phyloP scores from a whole-genome alignment of 2,329 filamentous ascomycete species.

The Capronia epimyces region DNA sequence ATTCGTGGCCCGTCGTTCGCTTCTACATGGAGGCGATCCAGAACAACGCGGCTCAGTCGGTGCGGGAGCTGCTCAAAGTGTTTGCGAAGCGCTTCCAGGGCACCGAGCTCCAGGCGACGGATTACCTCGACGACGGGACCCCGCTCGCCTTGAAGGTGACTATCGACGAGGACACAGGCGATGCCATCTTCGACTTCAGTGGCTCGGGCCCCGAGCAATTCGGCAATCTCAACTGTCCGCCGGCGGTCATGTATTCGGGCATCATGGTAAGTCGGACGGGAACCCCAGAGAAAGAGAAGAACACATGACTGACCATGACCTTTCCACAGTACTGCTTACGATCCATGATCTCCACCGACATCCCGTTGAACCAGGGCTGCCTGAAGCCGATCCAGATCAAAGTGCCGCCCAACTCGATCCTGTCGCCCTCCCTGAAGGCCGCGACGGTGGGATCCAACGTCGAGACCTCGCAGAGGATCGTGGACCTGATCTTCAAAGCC shows the following conservation, averaged over 20 bases:
- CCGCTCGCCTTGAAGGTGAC: conserved; percentile 34
- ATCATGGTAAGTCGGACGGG: conserved; percentile 29
- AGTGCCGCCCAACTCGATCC: conserved; percentile 29
- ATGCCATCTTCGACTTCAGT: conserved; percentile 39
- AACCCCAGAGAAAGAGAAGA: neutral
- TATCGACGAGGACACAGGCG: conserved; percentile 33
- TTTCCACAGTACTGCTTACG: conserved; percentile 30
- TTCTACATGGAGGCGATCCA: conserved; percentile 41
- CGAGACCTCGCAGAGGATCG: conserved; percentile 31
- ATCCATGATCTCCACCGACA: conserved; percentile 30
- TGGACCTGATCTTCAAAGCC: conserved; percentile 34
- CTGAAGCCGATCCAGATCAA: conserved; percentile 29
- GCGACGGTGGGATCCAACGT: conserved; percentile 31
- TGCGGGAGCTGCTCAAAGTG: conserved; percentile 33
- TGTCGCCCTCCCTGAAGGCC: conserved; percentile 31
- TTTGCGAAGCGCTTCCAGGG: conserved; percentile 22
- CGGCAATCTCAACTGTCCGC: conserved; percentile 37
- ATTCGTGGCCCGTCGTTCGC: conserved; percentile 34
- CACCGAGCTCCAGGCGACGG: conserved; percentile 29
- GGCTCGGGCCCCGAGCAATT: conserved; percentile 37
- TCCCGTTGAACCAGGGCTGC: conserved; percentile 34
- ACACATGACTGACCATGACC: neutral
- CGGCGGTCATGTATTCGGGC: conserved; percentile 36
- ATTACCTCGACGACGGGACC: conserved; percentile 42
- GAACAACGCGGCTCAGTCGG: conserved; percentile 33